These are phyloP conservation scores for Fraxinus quadrangulata DNA, from an alignment of 257 asterid genomes.

Conservation along the genomic window DNA sequence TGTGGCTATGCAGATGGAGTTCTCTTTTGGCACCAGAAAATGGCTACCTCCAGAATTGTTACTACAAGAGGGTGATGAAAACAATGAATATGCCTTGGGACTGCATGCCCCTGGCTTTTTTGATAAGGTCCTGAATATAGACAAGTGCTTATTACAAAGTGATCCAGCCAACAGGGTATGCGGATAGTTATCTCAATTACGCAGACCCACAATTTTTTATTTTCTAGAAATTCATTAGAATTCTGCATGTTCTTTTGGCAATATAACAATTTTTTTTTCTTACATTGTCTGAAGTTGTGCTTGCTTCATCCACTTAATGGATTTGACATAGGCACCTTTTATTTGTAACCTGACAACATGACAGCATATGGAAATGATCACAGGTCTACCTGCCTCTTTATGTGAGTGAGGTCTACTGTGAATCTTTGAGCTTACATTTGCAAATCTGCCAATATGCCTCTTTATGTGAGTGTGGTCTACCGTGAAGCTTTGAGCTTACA, in stretches of 20 bases:
- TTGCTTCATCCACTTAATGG: background rate
- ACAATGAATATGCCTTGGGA: constrained; percentile 68
- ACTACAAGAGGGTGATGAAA: constrained; percentile 48
- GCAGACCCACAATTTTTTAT: background rate
- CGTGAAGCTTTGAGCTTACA: background rate
- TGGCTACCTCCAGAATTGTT: constrained; percentile 80
- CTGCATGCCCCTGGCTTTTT: constrained; percentile 94
- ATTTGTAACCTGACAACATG: background rate
- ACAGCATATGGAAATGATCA: background rate
- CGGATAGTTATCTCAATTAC: background rate
- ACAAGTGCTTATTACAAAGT: constrained; percentile 83
- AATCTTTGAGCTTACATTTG: background rate
- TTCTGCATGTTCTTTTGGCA: background rate
- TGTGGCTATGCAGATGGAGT: constrained; percentile 75
- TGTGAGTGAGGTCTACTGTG: background rate
- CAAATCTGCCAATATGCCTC: background rate
- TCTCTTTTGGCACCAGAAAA: constrained; percentile 80
- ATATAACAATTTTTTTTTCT: background rate
- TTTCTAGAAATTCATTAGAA: background rate
- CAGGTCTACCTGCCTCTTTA: background rate
- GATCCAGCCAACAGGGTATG: constrained; percentile 77
- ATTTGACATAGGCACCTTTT: background rate
- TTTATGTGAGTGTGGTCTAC: background rate
- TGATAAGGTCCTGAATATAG: constrained; percentile 82
- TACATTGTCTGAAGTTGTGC: background rate